These are phyloP conservation scores for Apiotrichum sp. DNA, from an alignment of 1,284 basidiomycete genomes.

Conservation along the genomic window DNA sequence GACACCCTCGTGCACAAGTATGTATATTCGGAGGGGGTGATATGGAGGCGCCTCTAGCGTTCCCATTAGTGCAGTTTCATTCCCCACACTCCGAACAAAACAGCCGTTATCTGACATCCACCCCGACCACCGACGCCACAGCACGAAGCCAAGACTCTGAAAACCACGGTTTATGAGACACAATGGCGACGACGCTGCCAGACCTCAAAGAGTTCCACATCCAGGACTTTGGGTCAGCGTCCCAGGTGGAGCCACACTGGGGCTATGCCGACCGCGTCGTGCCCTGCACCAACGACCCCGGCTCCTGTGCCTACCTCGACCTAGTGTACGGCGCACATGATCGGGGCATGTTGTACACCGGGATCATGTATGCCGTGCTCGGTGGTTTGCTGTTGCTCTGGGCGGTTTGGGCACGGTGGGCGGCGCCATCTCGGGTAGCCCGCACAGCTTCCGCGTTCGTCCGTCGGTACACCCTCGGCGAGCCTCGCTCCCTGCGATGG, in stretches of 20 bases:
- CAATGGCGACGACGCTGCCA: conserved; percentile 1
- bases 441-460: conserved; percentile 6
- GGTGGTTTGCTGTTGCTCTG: conserved; percentile 20
- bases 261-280: conserved; percentile 27
- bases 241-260: conserved; percentile 29
- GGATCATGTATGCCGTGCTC: conserved; percentile 25
- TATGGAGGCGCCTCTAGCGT: too few species aligned
- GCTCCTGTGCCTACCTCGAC: conserved; percentile 34
- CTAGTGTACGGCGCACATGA: conserved; percentile 32
- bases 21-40: too few species aligned
- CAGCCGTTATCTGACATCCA: too few species aligned
- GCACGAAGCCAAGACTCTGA: too few species aligned
- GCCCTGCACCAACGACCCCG: conserved; percentile 33
- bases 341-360: conserved; percentile 28
- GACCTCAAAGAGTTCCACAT: conserved; percentile 22
- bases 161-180: too few species aligned
- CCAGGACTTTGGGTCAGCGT: conserved; percentile 21
- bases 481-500: conserved; percentile 12
- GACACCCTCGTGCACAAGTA: too few species aligned
- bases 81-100: too few species aligned
- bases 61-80: too few species aligned
- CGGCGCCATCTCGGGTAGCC: background rate
- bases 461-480: conserved; percentile 15
- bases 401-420: conserved; percentile 9
- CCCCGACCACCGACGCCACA: too few species aligned